phyloP scores from a whole-genome alignment of 371 early-diverging fungal genomes.

The Spraguea lophii region DNA sequence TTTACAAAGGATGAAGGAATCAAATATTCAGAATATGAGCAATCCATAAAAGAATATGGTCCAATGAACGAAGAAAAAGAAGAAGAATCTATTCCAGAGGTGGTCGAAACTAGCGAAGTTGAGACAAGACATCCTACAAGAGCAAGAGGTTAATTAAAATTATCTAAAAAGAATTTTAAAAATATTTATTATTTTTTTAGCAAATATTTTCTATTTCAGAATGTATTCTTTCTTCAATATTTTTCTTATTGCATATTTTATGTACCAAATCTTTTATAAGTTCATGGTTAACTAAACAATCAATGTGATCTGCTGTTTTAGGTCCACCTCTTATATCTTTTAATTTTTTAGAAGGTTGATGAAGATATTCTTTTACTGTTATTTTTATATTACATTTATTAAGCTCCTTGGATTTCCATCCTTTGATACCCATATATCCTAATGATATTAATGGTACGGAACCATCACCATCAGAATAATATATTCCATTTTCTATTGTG shows the following conservation, averaged over 20 bases:
- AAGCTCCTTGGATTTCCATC: conserved; percentile 57
- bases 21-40: no score
- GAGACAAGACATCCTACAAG: no score
- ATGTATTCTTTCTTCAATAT: no score
- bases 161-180: no score
- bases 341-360: conserved; percentile 47
- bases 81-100: no score
- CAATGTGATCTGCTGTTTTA: conserved; percentile 63
- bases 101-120: no score
- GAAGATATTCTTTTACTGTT: conserved; percentile 56
- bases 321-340: conserved; percentile 56
- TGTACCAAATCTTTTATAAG: conserved; percentile 29
- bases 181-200: no score
- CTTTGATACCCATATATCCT: conserved; percentile 70
- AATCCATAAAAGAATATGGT: no score
- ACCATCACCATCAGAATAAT: conserved; percentile 54
- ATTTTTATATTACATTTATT: conserved; percentile 60
- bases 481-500: conserved; percentile 5
- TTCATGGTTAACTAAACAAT: conserved; percentile 56
- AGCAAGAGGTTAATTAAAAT: no score
- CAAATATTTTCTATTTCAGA: no score
- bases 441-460: conserved; percentile 66
- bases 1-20: conserved; percentile 46
- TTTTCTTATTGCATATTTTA: no score
- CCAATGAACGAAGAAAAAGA: no score